A percentile compares a stretch with the other conserved stretches of the same genome.
phyloP scores from a whole-genome alignment of 1,284 basidiomycete species.

The Rhodotorula glutinis region DNA sequence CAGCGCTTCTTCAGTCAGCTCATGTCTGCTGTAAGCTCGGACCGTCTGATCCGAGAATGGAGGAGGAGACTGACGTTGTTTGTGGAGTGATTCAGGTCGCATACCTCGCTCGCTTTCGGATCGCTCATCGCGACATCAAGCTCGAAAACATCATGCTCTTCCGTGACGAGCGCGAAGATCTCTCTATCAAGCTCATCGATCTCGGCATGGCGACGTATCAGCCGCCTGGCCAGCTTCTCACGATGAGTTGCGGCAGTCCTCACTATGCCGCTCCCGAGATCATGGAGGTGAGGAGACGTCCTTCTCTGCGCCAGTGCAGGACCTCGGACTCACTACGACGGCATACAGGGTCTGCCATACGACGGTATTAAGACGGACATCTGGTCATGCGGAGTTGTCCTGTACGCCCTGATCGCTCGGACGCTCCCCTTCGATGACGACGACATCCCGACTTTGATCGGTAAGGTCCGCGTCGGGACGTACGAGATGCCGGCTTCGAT shows the following conservation, averaged over 20 bases:
- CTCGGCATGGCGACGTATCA: conserved; percentile 50
- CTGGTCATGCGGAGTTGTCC: conserved; percentile 49
- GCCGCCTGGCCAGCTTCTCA: conserved; percentile 45
- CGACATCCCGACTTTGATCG: conserved; percentile 46
- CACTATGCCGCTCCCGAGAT: conserved; percentile 51
- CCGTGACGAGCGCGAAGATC: conserved; percentile 38
- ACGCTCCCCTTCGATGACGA: conserved; percentile 49
- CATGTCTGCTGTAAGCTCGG: conserved; percentile 47
- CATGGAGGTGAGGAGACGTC: conserved; percentile 43
- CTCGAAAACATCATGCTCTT: conserved; percentile 48
- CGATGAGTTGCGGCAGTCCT: conserved; percentile 49
- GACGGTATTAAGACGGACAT: conserved; percentile 48
- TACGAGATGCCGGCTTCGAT: conserved; percentile 46
- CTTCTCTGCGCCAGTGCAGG: too few species aligned
- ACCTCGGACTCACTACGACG: too few species aligned
- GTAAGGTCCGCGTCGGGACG: conserved; percentile 45
- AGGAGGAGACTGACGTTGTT: neutral
- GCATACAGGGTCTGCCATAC: conserved; percentile 41
- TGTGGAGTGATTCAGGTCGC: neutral
- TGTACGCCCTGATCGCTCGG: conserved; percentile 47
- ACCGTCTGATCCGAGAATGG: too few species aligned
- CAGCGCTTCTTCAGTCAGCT: conserved; percentile 48
- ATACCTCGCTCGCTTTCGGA: conserved; percentile 21
- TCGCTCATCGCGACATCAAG: conserved; percentile 49
- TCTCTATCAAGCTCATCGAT: conserved; percentile 47